Percentiles rank a stretch among this genome's conserved stretches.
Conservation (phyloP, 2,329 filamentous ascomycete genomes). For the Rhynchosporium secalis region DNA sequence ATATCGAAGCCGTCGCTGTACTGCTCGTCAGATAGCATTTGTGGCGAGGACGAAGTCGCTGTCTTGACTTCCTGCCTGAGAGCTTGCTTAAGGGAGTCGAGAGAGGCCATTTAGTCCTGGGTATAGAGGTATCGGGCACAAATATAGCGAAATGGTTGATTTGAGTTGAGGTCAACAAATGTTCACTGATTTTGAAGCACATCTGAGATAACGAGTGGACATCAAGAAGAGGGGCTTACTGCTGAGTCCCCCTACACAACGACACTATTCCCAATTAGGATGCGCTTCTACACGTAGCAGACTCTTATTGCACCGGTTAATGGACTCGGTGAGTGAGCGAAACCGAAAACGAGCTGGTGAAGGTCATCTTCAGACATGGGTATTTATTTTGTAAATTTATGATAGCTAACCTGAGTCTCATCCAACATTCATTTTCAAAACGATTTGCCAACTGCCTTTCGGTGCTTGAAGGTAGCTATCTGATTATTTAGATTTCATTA, state of each 20-base stretch:
- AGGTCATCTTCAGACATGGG: conserved; percentile 1
- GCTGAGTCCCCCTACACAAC: not conserved
- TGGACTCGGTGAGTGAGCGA: not conserved
- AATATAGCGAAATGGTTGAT: conserved; percentile 17
- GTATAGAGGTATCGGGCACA: conserved; percentile 17
- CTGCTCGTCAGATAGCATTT: conserved; percentile 26
- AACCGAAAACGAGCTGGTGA: not conserved
- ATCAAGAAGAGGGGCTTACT: conserved; percentile 17
- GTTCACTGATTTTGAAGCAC: conserved; percentile 15
- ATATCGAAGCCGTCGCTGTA: conserved; percentile 30
- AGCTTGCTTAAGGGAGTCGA: conserved; percentile 27
- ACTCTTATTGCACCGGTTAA: conserved; percentile 6
- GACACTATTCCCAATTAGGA: conserved; percentile 6
- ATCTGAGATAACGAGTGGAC: conserved; percentile 13
- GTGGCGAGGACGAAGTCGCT: conserved; percentile 19
- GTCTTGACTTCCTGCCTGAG: conserved; percentile 22
- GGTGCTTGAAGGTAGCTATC: not conserved
- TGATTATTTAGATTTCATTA: not conserved
- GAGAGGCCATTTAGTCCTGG: conserved; percentile 26
- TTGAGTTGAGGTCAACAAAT: conserved; percentile 15
- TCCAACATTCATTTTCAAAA: conserved; percentile 2
- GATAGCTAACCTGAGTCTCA: not conserved
- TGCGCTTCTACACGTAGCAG: conserved; percentile 2
- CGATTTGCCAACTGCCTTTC: not conserved
- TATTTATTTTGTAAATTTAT: not conserved